Base-by-base conservation (phyloP, 1,284 basidiomycete genomes). In the Cutaneotrichosporon daszewskae region DNA sequence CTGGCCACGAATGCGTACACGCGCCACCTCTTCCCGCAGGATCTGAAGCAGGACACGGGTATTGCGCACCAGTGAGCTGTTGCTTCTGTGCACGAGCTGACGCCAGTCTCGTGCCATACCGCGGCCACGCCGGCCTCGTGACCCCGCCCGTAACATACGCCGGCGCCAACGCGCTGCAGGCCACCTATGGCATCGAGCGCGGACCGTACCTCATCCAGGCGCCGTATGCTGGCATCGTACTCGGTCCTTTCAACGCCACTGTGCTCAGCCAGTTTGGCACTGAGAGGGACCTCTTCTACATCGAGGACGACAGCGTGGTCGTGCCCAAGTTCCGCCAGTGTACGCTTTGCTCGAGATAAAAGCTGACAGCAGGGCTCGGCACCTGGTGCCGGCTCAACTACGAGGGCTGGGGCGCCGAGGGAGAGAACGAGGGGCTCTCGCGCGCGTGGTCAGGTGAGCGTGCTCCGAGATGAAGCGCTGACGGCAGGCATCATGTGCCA, bases 1-100 rank as follows among this genome's bases (percentile, higher is more conserved):
- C 24, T 66, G 14, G 61, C 57, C n/a, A 59, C 64, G 2, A 64
- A 64, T 37, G 66, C 56, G 1, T 62, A 66, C 45, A 66, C 64
- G 1, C 42, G 40, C 3, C 53, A 64, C 38, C 48, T 68, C 7
- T 16, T 41, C 8, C 40, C 40, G 8, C 16, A 11, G 10, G 8
- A 56, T 62, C 44, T 39, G 47, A 3, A 32, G 32, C 23, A 20
- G 17, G n/a, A 17, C 26, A 27, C 8, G 26, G 26, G 26, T 8
- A 27, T 38, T 17, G 27, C 37, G 8, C 17, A 27, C n/a, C 23
- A 25, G 40, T 47, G 32, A 31, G 45, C n/a, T 4, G 14, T 8
- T 14, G 14, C 9, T 8, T 14, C 10, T 14, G 14, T 8, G 14
- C 5, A 12, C 3, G 9, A 5, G 33, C 43, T 45, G 4, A 48